Evolutionary conservation across 371 early-diverging fungal species (phyloP).

Genomic region (Choanephora cucurbitarum): DNA sequence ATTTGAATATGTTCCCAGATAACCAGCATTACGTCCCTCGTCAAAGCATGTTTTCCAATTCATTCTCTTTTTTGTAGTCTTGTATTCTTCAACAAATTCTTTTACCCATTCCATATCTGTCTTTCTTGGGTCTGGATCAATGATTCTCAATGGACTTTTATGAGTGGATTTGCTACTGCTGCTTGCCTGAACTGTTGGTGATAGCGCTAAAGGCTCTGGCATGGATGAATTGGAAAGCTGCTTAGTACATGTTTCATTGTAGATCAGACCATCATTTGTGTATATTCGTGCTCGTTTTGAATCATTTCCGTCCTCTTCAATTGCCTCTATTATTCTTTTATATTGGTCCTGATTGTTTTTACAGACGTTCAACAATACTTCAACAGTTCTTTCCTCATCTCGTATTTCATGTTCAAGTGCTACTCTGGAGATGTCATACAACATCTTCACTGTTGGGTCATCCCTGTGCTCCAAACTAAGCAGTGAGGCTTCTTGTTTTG

Average conservation of each 20-base stretch:
- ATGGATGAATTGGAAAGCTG: constrained; percentile 12
- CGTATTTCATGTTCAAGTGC: constrained; percentile 19
- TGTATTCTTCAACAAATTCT: constrained; percentile 18
- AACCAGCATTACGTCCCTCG: constrained; percentile 21
- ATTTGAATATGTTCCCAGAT: constrained; percentile 19
- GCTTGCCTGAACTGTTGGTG: constrained; percentile 15
- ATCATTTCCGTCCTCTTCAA: constrained; percentile 6
- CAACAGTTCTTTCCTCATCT: constrained; percentile 14
- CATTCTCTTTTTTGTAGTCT: constrained; percentile 19
- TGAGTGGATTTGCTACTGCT: constrained; percentile 10
- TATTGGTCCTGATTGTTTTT: constrained; percentile 13
- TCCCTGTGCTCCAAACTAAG: constrained; percentile 21
- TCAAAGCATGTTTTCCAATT: constrained; percentile 18
- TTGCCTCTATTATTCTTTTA: constrained; percentile 16
- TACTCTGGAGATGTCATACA: constrained; percentile 15
- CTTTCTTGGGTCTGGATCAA: constrained; percentile 1
- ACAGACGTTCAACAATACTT: constrained; percentile 15
- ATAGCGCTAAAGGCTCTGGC: constrained; percentile 12
- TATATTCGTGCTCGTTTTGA: constrained; percentile 9
- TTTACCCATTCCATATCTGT: constrained; percentile 21
- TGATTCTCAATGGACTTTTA: constrained; percentile 1
- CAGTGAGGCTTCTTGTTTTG: constrained; percentile 17
- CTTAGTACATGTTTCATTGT: constrained; percentile 18
- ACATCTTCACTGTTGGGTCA: constrained; percentile 19
- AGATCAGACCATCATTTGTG: constrained; percentile 16